Evolutionary conservation across 140 eudicot genomes (phyloP), one percentile per base, ranked within the genome.

Genomic region (Bidens hawaiensis): DNA sequence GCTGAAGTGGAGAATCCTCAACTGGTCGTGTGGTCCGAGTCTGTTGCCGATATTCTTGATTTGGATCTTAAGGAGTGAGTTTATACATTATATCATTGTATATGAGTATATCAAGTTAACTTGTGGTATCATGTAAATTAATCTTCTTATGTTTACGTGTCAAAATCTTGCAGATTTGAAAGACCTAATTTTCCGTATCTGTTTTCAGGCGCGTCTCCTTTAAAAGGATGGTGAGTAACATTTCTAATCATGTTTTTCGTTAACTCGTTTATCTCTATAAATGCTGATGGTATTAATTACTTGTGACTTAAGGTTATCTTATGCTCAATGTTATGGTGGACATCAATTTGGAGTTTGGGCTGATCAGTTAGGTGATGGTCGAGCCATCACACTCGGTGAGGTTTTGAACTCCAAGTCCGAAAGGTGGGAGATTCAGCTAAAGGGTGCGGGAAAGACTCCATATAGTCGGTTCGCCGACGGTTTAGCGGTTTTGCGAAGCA

Each of bases 301-400:
- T 70, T 64, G 4, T 51, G 19, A 19, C 52, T 28, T 73, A n/a
- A 89, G 97, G 24, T 51, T 78, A 64, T 71, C 95, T 21, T 90
- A 86, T 67, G 94, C 97, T 64, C 97, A 90, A 69, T 86, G 95
- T 72, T 90, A 90, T 33, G 97, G 97, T 43, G 97, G 97, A 15
- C 97, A 89, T 75, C 97, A 89, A 55, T 89, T 89, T 74, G 95
- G 97, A 28, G 82, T 77, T 79, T 90, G 97, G 97, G 97, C 97
- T 49, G 97, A 86, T 25, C 97, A 90, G 61, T 69, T 90, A 68
- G 97, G 95, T 60, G 97, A 90, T 75, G 97, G 97, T 45, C 85
- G 97, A 60, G 97, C 97, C 48, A 82, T 89, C 42, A 89, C 93
- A 7, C 81, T 89, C 19, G 97, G 97, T 11, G 95, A 90, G 70